Base-by-base conservation (phyloP, 306 rosid species). In the Canavalia gladiata region DNA sequence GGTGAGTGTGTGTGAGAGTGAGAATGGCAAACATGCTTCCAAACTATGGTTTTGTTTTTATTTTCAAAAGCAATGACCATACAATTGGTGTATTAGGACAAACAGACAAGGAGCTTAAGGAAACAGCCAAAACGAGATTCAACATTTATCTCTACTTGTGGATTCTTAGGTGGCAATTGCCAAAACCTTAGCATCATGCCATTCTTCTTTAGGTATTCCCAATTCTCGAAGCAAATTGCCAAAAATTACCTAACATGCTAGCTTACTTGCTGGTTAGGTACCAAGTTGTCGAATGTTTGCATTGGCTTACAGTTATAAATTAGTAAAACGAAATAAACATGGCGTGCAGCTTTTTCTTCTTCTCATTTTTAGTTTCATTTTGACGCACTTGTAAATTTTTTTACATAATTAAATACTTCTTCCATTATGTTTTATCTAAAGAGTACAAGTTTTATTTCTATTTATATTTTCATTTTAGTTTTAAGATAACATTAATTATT, bases 21-120 rank as follows among this genome's bases (percentile, higher is more conserved):
- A 78, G 87, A 82, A 76, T 69, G 52, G 57, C 66, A 80, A 82
- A 56, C 41, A 68, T 76, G 50, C 51, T 45, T 82, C 91, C 93
- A 88, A 93, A 82, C 68, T 12, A 31, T 3, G 31, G 8, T 68
- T 90, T 88, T 90, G 90, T 89, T 37, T 79, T 84, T 88, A 54
- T 82, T 76, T 74, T 13, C 33, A 68, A 77, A 76, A 67, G 85
- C 86, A 82, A 86, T 83, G 92, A 83, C 86, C 85, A 82, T 86
- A 42, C 90, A 50, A 81, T 87, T 88, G 90, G 84, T 83, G 63
- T 89, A 68, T 80, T 60, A 86, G 76, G 89, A 90, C 92, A 94
- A 88, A 84, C 79, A 85, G 84, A 81, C 87, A 86, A 50, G 77
- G 74, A 67, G 78, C 82, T 85, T 84, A 18, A 77, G 87, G 74